Evolutionary conservation across 2,329 filamentous ascomycete species (phyloP).

Genomic region (Exophiala viscosa): DNA sequence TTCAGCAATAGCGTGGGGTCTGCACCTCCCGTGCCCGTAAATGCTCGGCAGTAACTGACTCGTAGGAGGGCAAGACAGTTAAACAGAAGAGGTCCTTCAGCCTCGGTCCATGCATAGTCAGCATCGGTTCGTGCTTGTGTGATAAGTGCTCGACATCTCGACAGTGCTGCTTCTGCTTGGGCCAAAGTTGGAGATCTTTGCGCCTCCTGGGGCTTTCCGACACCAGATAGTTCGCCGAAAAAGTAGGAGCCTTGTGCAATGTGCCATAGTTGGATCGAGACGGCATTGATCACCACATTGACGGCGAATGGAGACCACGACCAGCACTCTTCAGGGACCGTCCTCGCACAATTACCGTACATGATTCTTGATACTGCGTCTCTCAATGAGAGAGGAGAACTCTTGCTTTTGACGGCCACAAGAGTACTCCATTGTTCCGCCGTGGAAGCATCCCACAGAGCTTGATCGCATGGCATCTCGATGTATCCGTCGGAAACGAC

Average conservation of each 20-base stretch:
- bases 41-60: constrained; percentile 33
- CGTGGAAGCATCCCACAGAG: constrained; percentile 32
- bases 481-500: constrained; percentile 35
- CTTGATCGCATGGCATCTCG: constrained; percentile 34
- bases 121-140: constrained; percentile 68
- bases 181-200: constrained; percentile 26
- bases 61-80: constrained; percentile 35
- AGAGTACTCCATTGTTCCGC: constrained; percentile 30
- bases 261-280: constrained; percentile 37
- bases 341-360: constrained; percentile 25
- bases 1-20: constrained; percentile 33
- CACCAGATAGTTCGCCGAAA: constrained; percentile 26
- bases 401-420: constrained; percentile 5
- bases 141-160: constrained; percentile 30
- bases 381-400: constrained; percentile 22
- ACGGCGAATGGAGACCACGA: constrained; percentile 31
- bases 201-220: constrained; percentile 21
- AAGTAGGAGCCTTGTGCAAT: constrained; percentile 33
- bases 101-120: constrained; percentile 64
- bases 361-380: constrained; percentile 30
- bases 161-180: constrained; percentile 30
- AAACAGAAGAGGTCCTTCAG: constrained; percentile 34
- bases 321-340: constrained; percentile 15
- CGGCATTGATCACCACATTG: constrained; percentile 35
- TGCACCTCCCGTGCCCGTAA: constrained; percentile 30